Evolutionary conservation across 2,329 filamentous ascomycete genomes (phyloP).

Genomic region (Colletotrichum echinochloae): DNA sequence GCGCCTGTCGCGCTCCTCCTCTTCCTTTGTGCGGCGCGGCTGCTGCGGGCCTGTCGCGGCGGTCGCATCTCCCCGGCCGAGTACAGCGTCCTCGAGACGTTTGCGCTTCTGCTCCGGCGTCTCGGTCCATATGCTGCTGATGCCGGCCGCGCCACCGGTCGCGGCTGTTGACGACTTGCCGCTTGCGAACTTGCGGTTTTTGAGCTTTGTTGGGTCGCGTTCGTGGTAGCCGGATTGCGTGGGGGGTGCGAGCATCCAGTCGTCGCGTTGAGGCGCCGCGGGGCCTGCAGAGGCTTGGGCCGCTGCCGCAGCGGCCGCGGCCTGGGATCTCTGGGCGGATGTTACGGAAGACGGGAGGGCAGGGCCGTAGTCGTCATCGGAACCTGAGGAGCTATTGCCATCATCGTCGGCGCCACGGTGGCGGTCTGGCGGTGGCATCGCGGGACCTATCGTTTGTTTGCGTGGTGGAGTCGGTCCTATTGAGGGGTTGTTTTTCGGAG

Average conservation of each 20-base stretch:
- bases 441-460: conserved; percentile 55
- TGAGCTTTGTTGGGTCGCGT: conserved; percentile 86
- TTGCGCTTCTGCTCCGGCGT: conserved; percentile 89
- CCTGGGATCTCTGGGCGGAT: conserved; percentile 47
- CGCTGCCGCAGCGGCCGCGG: conserved; percentile 52
- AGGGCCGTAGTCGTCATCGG: conserved; percentile 70
- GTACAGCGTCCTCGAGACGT: conserved; percentile 82
- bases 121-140: conserved; percentile 87
- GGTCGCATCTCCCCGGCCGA: conserved; percentile 70
- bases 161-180: conserved; percentile 53
- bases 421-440: conserved; percentile 56
- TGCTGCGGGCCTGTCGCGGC: conserved; percentile 51
- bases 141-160: conserved; percentile 47
- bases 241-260: conserved; percentile 85
- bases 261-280: conserved; percentile 75
- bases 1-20: conserved; percentile 64
- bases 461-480: conserved; percentile 47
- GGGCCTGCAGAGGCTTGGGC: conserved; percentile 47
- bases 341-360: conserved; percentile 62
- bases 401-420: conserved; percentile 48
- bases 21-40: conserved; percentile 65
- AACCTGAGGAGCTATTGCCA: conserved; percentile 52
- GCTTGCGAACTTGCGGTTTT: conserved; percentile 85
- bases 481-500: conserved; percentile 40
- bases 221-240: conserved; percentile 65